phyloP scores from a whole-genome alignment of 371 early-diverging fungal genomes.

The Mortierella sp. region DNA sequence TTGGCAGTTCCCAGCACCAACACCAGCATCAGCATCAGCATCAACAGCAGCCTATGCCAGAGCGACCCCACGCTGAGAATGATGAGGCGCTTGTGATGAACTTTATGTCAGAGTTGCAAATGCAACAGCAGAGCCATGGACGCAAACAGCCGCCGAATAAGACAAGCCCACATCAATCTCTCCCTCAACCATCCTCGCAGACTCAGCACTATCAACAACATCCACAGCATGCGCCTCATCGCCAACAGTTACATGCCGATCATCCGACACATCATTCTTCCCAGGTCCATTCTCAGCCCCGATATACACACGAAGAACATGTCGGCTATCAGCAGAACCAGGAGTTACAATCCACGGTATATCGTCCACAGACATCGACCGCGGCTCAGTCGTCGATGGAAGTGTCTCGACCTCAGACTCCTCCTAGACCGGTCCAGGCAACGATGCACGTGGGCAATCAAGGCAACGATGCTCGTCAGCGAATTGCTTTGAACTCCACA shows the following conservation, averaged over 20 bases:
- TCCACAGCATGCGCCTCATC: conserved; percentile 18
- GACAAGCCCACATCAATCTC: not conserved
- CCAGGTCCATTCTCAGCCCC: conserved; percentile 11
- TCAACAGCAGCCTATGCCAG: conserved; percentile 18
- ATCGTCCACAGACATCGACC: conserved; percentile 17
- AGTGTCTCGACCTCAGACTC: conserved; percentile 12
- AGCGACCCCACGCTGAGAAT: conserved; percentile 31
- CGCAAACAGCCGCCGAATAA: conserved; percentile 7
- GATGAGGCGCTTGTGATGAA: conserved; percentile 44
- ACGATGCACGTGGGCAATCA: conserved; percentile 1
- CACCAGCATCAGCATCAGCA: conserved; percentile 26
- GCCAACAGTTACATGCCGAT: conserved; percentile 15
- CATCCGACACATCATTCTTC: conserved; percentile 11
- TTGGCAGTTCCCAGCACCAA: conserved; percentile 11
- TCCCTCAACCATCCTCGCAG: conserved; percentile 1
- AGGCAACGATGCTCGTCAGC: conserved; percentile 18
- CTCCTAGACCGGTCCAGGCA: conserved; percentile 15
- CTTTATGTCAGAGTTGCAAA: conserved; percentile 48
- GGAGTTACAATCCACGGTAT: conserved; percentile 8
- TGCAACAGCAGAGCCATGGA: conserved; percentile 29
- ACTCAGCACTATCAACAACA: conserved; percentile 15
- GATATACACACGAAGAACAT: conserved; percentile 17
- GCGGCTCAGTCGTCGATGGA: conserved; percentile 7
- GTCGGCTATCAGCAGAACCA: conserved; percentile 20
- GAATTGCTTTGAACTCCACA: conserved; percentile 5